Evolutionary conservation across 768 basidiomycete genomes (phyloP).

Genomic region (Boletus rex-veris): DNA sequence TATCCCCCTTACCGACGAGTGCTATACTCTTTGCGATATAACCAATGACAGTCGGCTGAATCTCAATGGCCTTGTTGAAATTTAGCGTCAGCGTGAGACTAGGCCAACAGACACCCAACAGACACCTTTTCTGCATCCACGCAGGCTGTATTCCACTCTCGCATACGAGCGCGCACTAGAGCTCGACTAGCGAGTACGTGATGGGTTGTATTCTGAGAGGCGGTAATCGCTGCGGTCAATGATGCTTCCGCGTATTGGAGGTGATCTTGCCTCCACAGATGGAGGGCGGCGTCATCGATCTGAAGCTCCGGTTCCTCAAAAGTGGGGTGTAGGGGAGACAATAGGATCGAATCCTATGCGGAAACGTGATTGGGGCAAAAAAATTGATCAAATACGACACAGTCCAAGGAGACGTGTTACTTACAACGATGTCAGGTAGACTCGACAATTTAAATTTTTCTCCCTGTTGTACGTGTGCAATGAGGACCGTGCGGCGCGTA

Average conservation of each 20-base stretch:
- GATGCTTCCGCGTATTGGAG: background rate
- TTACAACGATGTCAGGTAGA: too few species aligned
- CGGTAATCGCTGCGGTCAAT: background rate
- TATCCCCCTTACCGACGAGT: background rate
- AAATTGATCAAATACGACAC: too few species aligned
- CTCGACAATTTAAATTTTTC: too few species aligned
- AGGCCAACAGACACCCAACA: too few species aligned
- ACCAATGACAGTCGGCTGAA: background rate
- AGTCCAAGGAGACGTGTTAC: too few species aligned
- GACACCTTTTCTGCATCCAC: background rate
- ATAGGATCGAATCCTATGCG: too few species aligned
- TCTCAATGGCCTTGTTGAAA: background rate
- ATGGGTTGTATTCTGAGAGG: background rate
- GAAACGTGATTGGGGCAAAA: too few species aligned
- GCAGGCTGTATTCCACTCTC: background rate
- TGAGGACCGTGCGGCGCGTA: too few species aligned
- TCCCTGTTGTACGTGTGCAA: too few species aligned
- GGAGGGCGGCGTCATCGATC: background rate
- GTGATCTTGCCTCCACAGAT: background rate
- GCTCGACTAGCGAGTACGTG: background rate
- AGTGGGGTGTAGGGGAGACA: too few species aligned
- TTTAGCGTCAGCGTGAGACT: background rate
- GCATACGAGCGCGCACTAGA: background rate
- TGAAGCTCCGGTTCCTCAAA: background rate
- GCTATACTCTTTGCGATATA: background rate